Percentiles rank a stretch among this genome's conserved stretches.
These are phyloP conservation scores for Kuraishia borneana DNA, from an alignment of 805 yeast species.

Conservation along the genomic window DNA sequence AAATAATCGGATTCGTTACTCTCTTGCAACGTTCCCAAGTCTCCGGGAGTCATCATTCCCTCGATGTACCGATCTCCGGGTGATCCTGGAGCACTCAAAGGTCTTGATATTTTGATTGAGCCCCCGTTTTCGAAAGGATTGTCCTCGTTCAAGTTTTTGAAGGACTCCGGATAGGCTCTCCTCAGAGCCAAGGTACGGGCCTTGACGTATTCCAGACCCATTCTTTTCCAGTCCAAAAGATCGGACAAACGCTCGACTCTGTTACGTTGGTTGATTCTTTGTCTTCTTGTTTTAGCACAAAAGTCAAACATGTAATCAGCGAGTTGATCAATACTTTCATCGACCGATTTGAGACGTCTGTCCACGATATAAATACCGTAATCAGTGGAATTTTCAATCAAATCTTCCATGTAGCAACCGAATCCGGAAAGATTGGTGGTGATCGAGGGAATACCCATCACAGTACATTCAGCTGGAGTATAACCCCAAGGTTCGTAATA, in stretches of 20 bases:
- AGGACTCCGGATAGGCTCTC: slow-evolving; percentile 87
- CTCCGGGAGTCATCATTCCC: slow-evolving; percentile 90
- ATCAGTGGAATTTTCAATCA: slow-evolving; percentile 87
- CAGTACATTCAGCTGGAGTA: slow-evolving; percentile 98
- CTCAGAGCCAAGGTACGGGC: slow-evolving; percentile 88
- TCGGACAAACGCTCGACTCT: slow-evolving; percentile 92
- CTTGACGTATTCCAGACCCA: slow-evolving; percentile 94
- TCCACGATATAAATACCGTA: slow-evolving; percentile 97
- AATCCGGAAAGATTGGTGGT: slow-evolving; percentile 94
- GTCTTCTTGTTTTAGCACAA: slow-evolving; percentile 83
- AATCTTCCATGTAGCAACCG: slow-evolving; percentile 97
- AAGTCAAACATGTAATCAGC: slow-evolving; percentile 85
- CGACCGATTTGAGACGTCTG: slow-evolving; percentile 83
- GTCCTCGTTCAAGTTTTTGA: slow-evolving; percentile 16
- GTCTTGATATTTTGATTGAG: slow-evolving; percentile 71
- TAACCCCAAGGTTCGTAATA: slow-evolving; percentile 99
- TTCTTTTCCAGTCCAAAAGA: slow-evolving; percentile 91
- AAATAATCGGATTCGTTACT: slow-evolving; percentile 78
- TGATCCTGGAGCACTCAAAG: slow-evolving; percentile 94
- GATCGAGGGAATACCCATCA: slow-evolving; percentile 97
- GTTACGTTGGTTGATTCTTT: slow-evolving; percentile 94
- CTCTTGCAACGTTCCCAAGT: slow-evolving; percentile 92
- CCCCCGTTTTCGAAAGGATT: slow-evolving; percentile 26
- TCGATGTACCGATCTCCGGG: slow-evolving; percentile 62
- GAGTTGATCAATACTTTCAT: slow-evolving; percentile 86